phyloP scores from a whole-genome alignment of 345 rosid species.

The Pistacia integerrima region DNA sequence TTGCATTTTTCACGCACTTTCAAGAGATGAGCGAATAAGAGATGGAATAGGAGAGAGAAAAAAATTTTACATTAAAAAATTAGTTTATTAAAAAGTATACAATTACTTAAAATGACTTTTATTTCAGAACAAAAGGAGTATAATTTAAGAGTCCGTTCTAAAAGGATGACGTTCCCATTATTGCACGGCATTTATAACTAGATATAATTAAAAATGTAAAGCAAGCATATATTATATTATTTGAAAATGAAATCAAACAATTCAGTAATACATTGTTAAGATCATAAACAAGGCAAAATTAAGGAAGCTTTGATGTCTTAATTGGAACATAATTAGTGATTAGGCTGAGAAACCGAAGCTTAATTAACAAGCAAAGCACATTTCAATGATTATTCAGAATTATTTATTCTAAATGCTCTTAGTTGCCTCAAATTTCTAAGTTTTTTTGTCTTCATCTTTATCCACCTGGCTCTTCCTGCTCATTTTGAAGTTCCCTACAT shows the following conservation, averaged over 20 bases:
- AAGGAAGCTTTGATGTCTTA: not conserved
- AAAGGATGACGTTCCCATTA: constrained; percentile 4
- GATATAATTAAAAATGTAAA: not conserved
- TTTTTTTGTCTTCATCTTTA: not conserved
- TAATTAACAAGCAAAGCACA: not conserved
- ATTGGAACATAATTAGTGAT: constrained; percentile 2
- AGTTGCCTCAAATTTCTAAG: too few species aligned
- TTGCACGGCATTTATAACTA: not conserved
- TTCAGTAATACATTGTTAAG: not conserved
- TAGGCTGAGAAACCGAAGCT: constrained; percentile 20
- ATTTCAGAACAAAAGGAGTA: too few species aligned
- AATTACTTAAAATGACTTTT: too few species aligned
- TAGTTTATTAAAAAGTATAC: too few species aligned
- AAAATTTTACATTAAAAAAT: too few species aligned
- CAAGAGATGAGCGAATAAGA: too few species aligned
- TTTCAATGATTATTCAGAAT: not conserved
- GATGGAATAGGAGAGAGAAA: too few species aligned
- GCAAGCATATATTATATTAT: not conserved
- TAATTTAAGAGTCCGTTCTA: not conserved
- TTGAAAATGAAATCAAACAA: too few species aligned
- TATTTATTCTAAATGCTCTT: too few species aligned
- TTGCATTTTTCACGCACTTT: too few species aligned
- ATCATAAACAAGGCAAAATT: not conserved
- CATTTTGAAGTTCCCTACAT: not conserved
- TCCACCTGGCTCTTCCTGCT: constrained; percentile 1